Conservation (phyloP, 2,329 filamentous ascomycete genomes). For the Paracorniculantispora psalliotae region DNA sequence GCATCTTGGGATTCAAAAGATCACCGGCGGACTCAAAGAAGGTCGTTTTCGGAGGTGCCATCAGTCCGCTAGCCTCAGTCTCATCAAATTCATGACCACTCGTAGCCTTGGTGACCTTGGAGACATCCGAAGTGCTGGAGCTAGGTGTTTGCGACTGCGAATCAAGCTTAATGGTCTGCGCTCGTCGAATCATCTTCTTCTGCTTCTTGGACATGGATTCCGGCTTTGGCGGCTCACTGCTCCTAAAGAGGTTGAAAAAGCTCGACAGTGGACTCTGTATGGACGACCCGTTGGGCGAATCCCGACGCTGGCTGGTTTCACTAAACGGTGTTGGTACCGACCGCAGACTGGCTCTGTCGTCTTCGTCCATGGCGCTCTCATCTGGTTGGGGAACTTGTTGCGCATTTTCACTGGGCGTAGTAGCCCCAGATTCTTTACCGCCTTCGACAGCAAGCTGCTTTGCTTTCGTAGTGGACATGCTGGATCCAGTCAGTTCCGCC, state of each 20-base stretch:
- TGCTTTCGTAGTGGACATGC: slow-evolving; percentile 42
- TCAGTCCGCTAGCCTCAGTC: slow-evolving; percentile 41
- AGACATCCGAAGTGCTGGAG: slow-evolving; percentile 16
- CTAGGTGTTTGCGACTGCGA: slow-evolving; percentile 19
- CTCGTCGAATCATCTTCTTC: slow-evolving; percentile 68
- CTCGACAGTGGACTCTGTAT: slow-evolving; percentile 50
- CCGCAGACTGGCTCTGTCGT: slow-evolving; percentile 56
- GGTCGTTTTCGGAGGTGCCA: slow-evolving; percentile 80
- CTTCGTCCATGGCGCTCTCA: slow-evolving; percentile 60
- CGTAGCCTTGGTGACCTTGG: slow-evolving; percentile 37
- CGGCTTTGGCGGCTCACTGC: slow-evolving; percentile 45
- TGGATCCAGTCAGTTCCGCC: slow-evolving; percentile 81
- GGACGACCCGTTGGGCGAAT: slow-evolving; percentile 26
- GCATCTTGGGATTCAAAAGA: slow-evolving; percentile 82
- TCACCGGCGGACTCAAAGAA: slow-evolving; percentile 95
- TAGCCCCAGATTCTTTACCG: slow-evolving; percentile 27
- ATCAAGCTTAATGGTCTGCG: slow-evolving; percentile 62
- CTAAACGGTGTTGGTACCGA: slow-evolving; percentile 33
- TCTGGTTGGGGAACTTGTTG: slow-evolving; percentile 67
- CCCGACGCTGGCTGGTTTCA: slow-evolving; percentile 17
- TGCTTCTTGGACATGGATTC: slow-evolving; percentile 52
- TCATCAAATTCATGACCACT: slow-evolving; percentile 44
- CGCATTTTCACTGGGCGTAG: slow-evolving; percentile 36
- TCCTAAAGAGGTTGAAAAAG: slow-evolving; percentile 71
- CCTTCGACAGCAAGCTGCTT: slow-evolving; percentile 35